Base-by-base conservation (phyloP, 768 basidiomycete species). In the Boletus coccyginus region DNA sequence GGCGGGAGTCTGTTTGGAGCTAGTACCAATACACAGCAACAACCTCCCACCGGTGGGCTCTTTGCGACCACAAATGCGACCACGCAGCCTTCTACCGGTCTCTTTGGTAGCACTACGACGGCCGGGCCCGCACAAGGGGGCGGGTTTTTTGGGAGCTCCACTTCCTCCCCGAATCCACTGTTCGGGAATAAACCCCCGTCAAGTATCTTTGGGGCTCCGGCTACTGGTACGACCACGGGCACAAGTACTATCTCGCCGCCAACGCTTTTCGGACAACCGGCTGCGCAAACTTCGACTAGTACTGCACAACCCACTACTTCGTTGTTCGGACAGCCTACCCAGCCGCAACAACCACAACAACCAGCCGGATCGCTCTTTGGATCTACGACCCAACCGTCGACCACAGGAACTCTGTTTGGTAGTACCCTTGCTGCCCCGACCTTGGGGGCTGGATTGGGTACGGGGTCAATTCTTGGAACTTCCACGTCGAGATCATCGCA, bases 341-440 rank as follows among this genome's bases (percentile, higher is more conserved):
- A 69, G 51, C 48, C 19, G 36, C 63, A 66, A 60, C 60, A 64
- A 53, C 50, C 56, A 50, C 59, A 60, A 62, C 62, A 62, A 56
- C 63, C 64, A 19, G 38, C 49, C 0, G 63, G 68, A n/a, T 62
- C 68, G 14, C 57, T 74, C 33, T 73, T 73, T 66, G 73, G 65
- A 9, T 71, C 73, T 7, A 70, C 62, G 36, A 40, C 51, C 36
- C 64, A 65, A 47, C 57, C 70, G 5, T 50, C 62, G 17, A 43
- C 57, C 14, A 69, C 72, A 29, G 70, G 72, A 10, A 66, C 62
- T 13, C 64, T 80, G 17, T 75, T 79, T 66, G 67, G 76, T 38
- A 68, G 68, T 46, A 65, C 67, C 51, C 63, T 73, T 11, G 53
- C 61, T 33, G 57, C 66, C 43, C 75, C 78, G 13, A 62, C 66